Evolutionary conservation across 192 early-diverging fungal genomes (phyloP).

Genomic region (Lobulomyces angularis): DNA sequence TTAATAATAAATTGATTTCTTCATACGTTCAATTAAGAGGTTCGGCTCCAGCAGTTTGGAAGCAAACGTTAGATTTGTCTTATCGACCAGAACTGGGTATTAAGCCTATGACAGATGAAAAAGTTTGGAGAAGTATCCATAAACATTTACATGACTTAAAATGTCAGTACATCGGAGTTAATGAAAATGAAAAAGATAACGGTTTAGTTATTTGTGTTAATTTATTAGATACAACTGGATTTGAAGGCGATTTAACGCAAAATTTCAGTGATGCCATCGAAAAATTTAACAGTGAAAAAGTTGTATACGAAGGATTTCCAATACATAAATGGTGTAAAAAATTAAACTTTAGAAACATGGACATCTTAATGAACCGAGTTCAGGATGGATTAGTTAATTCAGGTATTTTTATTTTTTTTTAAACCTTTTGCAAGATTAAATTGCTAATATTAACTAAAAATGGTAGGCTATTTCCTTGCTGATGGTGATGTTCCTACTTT

Average conservation of each 20-base stretch:
- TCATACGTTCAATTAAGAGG: slow-evolving; percentile 39
- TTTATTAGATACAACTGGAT: slow-evolving; percentile 33
- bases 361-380: slow-evolving; percentile 32
- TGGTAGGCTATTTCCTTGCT: slow-evolving; percentile 31
- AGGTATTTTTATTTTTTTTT: no score
- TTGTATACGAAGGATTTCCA: slow-evolving; percentile 38
- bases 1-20: slow-evolving; percentile 16
- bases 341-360: slow-evolving; percentile 37
- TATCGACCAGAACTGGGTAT: slow-evolving; percentile 31
- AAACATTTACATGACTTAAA: slow-evolving; percentile 31
- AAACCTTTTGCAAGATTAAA: no score
- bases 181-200: slow-evolving; percentile 18
- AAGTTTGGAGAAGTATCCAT: slow-evolving; percentile 25
- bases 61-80: slow-evolving; percentile 31
- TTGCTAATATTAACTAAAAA: no score
- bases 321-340: slow-evolving; percentile 43
- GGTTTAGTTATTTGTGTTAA: slow-evolving; percentile 36
- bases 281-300: slow-evolving; percentile 21
- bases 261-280: slow-evolving; percentile 27
- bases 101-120: slow-evolving; percentile 19
- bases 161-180: slow-evolving; percentile 31
- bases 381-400: slow-evolving; percentile 25
- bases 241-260: slow-evolving; percentile 27
- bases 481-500: slow-evolving; percentile 28
- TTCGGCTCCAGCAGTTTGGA: slow-evolving; percentile 37